Evolutionary conservation across 164 flowering plant species (phyloP).

Genomic region (Vitis cinerea): DNA sequence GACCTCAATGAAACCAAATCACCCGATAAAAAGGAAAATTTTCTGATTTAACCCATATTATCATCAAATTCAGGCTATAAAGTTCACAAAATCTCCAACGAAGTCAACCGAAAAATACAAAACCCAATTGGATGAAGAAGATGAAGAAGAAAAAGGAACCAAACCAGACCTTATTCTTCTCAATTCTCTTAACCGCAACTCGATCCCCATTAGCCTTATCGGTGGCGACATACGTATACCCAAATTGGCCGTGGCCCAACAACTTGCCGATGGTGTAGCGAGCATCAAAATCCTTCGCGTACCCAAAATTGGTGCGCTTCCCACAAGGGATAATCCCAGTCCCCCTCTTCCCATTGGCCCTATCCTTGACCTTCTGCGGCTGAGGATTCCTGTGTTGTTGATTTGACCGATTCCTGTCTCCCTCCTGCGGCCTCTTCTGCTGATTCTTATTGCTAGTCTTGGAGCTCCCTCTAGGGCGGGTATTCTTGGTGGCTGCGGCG

Average conservation of each 20-base stretch:
- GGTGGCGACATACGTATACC: slow-evolving; percentile 86
- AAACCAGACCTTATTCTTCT: slow-evolving; percentile 75
- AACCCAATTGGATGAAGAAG: neutral
- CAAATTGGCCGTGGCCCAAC: slow-evolving; percentile 95
- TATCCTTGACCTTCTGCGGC: slow-evolving; percentile 26
- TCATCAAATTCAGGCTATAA: too few relatives aligned
- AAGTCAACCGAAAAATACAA: neutral
- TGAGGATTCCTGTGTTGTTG: slow-evolving; percentile 17
- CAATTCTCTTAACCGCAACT: slow-evolving; percentile 92
- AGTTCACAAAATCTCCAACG: neutral
- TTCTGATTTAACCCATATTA: too few relatives aligned
- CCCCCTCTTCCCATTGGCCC: slow-evolving; percentile 28
- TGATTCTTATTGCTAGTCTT: slow-evolving; percentile 5
- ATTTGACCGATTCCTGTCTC: neutral
- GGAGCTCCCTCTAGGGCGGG: slow-evolving; percentile 6
- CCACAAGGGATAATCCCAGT: slow-evolving; percentile 63
- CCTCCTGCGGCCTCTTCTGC: slow-evolving; percentile 5
- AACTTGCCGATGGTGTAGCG: slow-evolving; percentile 75
- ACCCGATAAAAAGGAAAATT: too few relatives aligned
- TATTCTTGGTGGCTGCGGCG: slow-evolving; percentile 9
- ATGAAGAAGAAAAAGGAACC: neutral
- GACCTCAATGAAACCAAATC: too few relatives aligned
- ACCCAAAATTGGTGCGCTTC: slow-evolving; percentile 89
- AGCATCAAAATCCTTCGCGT: slow-evolving; percentile 65
- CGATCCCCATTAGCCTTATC: slow-evolving; percentile 80